A percentile compares a stretch with the other conserved stretches of the same genome.
Evolutionary conservation across 2,329 filamentous ascomycete species (phyloP).

Genomic region (Penicillium verrucosum): DNA sequence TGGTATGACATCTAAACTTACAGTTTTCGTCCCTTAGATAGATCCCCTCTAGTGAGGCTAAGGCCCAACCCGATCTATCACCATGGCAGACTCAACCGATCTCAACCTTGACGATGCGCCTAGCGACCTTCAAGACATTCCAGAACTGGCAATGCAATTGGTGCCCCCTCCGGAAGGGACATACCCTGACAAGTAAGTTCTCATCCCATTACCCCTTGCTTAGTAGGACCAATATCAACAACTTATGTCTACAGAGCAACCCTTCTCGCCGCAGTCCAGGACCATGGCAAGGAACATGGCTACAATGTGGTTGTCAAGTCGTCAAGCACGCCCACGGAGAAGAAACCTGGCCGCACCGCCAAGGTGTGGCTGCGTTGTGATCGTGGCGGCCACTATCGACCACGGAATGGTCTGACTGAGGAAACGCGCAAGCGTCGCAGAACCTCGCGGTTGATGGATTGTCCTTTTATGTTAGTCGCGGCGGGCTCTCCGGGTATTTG

Average conservation of each 20-base stretch:
- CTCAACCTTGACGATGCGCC: constrained; percentile 43
- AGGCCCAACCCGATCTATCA: constrained; percentile 18
- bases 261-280: constrained; percentile 41
- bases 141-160: constrained; percentile 43
- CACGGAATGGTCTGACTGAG: constrained; percentile 45
- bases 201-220: not conserved
- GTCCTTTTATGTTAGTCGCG: constrained; percentile 45
- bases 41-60: constrained; percentile 13
- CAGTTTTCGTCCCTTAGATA: not conserved
- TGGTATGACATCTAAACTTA: constrained; percentile 24
- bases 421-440: constrained; percentile 45
- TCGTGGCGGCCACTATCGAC: constrained; percentile 45
- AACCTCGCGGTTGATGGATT: constrained; percentile 45
- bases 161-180: constrained; percentile 44
- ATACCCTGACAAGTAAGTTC: constrained; percentile 42
- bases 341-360: constrained; percentile 44
- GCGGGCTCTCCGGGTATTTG: constrained; percentile 45
- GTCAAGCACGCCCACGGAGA: constrained; percentile 46
- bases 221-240: constrained; percentile 5
- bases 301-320: constrained; percentile 48
- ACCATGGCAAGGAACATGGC: constrained; percentile 42
- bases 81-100: constrained; percentile 43
- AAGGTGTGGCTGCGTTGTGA: constrained; percentile 47
- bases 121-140: constrained; percentile 46
- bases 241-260: constrained; percentile 27